Evolutionary conservation across 176 grass and related monocot genomes (phyloP).

Genomic region (Ensete ventricosum): DNA sequence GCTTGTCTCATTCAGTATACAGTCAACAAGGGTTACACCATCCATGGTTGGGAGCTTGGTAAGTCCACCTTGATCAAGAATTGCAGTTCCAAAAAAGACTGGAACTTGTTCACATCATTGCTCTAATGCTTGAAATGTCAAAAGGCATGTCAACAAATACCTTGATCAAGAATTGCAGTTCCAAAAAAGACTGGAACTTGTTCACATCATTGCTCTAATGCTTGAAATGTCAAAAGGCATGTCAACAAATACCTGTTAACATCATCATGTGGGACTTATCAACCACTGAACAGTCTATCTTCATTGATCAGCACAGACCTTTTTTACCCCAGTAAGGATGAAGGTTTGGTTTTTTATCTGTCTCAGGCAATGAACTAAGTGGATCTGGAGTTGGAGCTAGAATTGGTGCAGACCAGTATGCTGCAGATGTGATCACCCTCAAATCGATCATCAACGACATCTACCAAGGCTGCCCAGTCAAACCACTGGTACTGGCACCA

Average conservation of each 20-base stretch:
- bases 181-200: neutral
- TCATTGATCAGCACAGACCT: neutral
- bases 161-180: neutral
- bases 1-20: conserved; percentile 60
- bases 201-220: neutral
- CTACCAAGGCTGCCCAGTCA: conserved; percentile 37
- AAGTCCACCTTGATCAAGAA: neutral
- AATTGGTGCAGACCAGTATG: conserved; percentile 51
- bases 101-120: neutral
- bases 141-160: too few relatives aligned
- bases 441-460: conserved; percentile 29
- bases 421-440: conserved; percentile 53
- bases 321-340: neutral
- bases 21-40: conserved; percentile 47
- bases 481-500: conserved; percentile 69
- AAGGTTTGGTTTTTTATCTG: neutral
- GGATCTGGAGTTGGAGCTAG: conserved; percentile 51
- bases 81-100: neutral
- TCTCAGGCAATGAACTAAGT: conserved; percentile 80
- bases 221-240: too few relatives aligned
- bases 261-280: neutral
- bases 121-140: neutral
- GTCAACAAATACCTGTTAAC: too few relatives aligned
- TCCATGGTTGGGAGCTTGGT: conserved; percentile 97
- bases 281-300: neutral